These are phyloP conservation scores for Jacaranda mimosifolia DNA, from an alignment of 257 asterid genomes.

Conservation along the genomic window DNA sequence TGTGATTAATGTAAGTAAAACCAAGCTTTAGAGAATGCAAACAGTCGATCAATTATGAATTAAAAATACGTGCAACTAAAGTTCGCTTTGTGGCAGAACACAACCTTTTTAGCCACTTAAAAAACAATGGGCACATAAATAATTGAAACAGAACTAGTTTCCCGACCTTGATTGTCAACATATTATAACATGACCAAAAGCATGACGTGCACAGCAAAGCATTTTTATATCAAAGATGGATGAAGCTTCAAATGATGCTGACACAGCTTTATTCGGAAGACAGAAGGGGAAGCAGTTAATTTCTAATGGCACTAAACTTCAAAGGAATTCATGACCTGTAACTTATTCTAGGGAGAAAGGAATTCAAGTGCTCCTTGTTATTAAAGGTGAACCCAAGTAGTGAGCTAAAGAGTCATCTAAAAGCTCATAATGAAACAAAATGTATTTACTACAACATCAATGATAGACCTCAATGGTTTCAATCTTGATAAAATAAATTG, in stretches of 20 bases:
- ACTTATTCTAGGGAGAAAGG: slow-evolving; percentile 1
- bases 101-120: background rate
- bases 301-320: background rate
- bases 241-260: slow-evolving; percentile 26
- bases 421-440: background rate
- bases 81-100: background rate
- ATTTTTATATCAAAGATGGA: background rate
- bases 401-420: slow-evolving; percentile 17
- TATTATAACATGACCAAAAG: background rate
- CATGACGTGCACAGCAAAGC: background rate
- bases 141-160: background rate
- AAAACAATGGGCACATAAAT: background rate
- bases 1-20: slow-evolving; percentile 4
- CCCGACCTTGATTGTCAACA: background rate
- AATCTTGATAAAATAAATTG: background rate
- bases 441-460: background rate
- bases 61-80: background rate
- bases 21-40: background rate
- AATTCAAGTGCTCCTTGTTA: background rate
- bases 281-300: slow-evolving; percentile 15
- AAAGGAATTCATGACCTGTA: background rate
- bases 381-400: slow-evolving; percentile 4
- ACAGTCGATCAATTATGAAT: background rate
- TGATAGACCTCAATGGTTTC: background rate
- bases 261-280: background rate